These are phyloP conservation scores for Sporobolomyces pararoseus DNA, from an alignment of 768 basidiomycete genomes.

Conservation along the genomic window DNA sequence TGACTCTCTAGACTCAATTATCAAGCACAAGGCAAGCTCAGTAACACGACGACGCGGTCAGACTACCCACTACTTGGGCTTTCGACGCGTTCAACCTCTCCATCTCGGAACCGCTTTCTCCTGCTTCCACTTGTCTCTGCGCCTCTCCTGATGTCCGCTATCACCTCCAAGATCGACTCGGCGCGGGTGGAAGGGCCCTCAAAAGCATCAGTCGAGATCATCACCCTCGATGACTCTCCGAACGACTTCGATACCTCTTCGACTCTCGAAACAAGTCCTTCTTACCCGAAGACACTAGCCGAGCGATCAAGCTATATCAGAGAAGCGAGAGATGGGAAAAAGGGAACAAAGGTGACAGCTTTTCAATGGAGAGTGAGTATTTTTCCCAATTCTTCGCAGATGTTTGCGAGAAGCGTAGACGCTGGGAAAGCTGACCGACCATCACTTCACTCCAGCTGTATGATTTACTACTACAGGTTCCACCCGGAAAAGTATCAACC, in stretches of 20 bases:
- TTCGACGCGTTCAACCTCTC: neutral
- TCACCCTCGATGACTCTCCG: neutral
- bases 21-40: too few relatives aligned
- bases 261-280: neutral
- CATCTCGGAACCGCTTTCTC: neutral
- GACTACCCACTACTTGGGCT: too few relatives aligned
- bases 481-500: slow-evolving; percentile 38
- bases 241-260: neutral
- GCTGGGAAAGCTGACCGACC: too few relatives aligned
- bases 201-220: neutral
- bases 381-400: neutral
- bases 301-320: neutral
- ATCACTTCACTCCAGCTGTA: slow-evolving; percentile 21
- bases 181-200: neutral
- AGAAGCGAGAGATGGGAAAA: neutral
- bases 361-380: slow-evolving; percentile 31
- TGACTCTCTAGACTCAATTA: too few relatives aligned
- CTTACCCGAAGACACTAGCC: neutral
- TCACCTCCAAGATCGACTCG: neutral
- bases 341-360: slow-evolving; percentile 6
- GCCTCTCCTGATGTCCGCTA: neutral
- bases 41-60: too few relatives aligned
- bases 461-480: slow-evolving; percentile 34
- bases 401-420: too few relatives aligned
- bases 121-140: neutral